Conservation (phyloP, 306 rosid genomes). For the Dryas alaskensis region DNA sequence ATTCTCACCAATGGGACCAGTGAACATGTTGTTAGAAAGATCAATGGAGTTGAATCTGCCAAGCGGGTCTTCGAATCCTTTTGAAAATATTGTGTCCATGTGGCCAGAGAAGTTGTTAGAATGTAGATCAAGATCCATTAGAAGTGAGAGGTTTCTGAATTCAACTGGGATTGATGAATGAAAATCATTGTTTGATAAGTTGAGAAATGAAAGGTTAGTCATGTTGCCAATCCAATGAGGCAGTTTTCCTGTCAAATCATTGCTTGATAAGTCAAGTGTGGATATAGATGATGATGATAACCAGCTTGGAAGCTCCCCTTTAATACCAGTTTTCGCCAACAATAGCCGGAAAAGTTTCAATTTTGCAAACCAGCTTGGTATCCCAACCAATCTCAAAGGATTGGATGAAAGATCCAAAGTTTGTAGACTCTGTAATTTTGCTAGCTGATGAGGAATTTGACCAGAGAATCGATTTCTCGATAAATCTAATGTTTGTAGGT, state of each 20-base stretch:
- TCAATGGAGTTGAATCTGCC: slow-evolving; percentile 50
- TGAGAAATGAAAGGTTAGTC: slow-evolving; percentile 53
- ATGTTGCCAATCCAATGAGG: slow-evolving; percentile 66
- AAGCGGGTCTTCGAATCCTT: slow-evolving; percentile 38
- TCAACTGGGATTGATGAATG: slow-evolving; percentile 44
- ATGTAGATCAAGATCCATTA: slow-evolving; percentile 55
- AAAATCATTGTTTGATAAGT: slow-evolving; percentile 50
- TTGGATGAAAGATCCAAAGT: slow-evolving; percentile 52
- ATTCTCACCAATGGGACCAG: slow-evolving; percentile 31
- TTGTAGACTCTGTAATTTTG: slow-evolving; percentile 34
- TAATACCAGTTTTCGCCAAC: slow-evolving; percentile 47
- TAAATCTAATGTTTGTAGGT: slow-evolving; percentile 43
- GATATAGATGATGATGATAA: slow-evolving; percentile 45
- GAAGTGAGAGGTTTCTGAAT: slow-evolving; percentile 37
- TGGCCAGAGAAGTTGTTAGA: slow-evolving; percentile 46
- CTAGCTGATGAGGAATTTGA: slow-evolving; percentile 45
- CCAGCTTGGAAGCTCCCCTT: slow-evolving; percentile 51
- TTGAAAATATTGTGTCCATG: slow-evolving; percentile 28
- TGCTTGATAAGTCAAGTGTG: slow-evolving; percentile 50
- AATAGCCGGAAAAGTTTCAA: slow-evolving; percentile 43
- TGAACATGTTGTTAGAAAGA: slow-evolving; percentile 41
- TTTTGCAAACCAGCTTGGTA: slow-evolving; percentile 49
- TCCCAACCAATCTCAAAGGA: slow-evolving; percentile 37
- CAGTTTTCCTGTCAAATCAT: slow-evolving; percentile 40
- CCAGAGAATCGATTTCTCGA: slow-evolving; percentile 40